Conservation (phyloP, 169 alveolate genomes). For the Babesia bovis region DNA sequence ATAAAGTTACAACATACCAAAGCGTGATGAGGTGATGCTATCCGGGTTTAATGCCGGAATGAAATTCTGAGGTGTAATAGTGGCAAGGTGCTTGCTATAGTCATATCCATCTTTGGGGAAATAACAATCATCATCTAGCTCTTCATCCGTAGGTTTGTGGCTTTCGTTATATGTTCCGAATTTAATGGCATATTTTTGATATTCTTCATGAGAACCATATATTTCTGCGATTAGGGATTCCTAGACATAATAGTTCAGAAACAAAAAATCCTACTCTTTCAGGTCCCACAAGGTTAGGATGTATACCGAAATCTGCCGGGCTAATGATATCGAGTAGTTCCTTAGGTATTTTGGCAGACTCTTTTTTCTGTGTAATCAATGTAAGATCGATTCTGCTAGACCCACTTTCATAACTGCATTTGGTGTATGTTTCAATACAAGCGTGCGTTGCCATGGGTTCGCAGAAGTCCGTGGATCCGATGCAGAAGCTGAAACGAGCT, state of each 20-base stretch:
- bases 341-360: constrained; percentile 26
- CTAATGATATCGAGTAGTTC: constrained; percentile 30
- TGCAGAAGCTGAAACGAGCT: constrained; percentile 59
- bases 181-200: constrained; percentile 19
- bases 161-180: background rate
- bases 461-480: constrained; percentile 41
- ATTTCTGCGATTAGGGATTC: constrained; percentile 41
- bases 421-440: constrained; percentile 30
- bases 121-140: constrained; percentile 78
- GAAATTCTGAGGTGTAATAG: constrained; percentile 69
- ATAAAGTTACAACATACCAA: background rate
- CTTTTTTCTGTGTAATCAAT: constrained; percentile 30
- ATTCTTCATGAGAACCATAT: constrained; percentile 47
- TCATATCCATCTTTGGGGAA: constrained; percentile 81
- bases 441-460: constrained; percentile 54
- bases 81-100: constrained; percentile 75
- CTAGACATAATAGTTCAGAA: background rate
- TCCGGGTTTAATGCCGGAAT: constrained; percentile 37
- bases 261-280: constrained; percentile 33
- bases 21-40: background rate
- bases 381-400: background rate
- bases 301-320: constrained; percentile 64
- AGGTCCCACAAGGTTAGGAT: constrained; percentile 29
- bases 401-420: constrained; percentile 46
- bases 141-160: constrained; percentile 37